phyloP scores from a whole-genome alignment of 2,329 filamentous ascomycete species.

The Cladosporium austrohemisphaericum region DNA sequence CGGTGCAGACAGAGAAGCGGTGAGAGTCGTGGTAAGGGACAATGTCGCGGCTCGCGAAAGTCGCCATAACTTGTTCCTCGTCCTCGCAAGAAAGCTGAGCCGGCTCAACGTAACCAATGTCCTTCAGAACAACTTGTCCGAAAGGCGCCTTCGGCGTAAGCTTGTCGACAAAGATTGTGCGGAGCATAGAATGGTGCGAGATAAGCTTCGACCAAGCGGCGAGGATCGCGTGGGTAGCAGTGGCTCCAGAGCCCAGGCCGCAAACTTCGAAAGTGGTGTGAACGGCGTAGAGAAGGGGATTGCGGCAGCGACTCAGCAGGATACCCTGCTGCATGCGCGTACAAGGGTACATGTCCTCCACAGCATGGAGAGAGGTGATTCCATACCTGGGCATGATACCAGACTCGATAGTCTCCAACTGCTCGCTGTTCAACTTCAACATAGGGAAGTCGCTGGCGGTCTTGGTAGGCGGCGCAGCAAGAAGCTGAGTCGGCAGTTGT shows the following conservation, averaged over 20 bases:
- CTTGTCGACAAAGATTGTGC: conserved; percentile 36
- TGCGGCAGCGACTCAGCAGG: conserved; percentile 11
- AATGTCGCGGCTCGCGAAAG: conserved; percentile 9
- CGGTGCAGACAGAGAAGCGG: conserved; percentile 12
- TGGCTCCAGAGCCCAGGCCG: not conserved
- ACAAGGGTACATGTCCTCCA: conserved; percentile 15
- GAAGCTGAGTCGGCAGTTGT: conserved; percentile 3
- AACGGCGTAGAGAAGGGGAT: conserved; percentile 8
- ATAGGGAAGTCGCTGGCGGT: conserved; percentile 11
- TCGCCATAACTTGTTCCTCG: conserved; percentile 4
- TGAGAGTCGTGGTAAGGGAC: conserved; percentile 14
- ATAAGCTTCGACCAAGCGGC: conserved; percentile 33
- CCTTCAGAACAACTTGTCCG: conserved; percentile 12
- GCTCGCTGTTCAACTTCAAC: conserved; percentile 6
- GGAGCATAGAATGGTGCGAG: conserved; percentile 33
- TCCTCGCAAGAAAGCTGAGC: conserved; percentile 5
- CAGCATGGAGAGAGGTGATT: conserved; percentile 7
- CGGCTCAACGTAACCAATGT: conserved; percentile 4
- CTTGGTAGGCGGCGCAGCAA: conserved; percentile 8
- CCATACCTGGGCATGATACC: conserved; percentile 6
- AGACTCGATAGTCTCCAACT: conserved; percentile 7
- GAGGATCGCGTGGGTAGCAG: not conserved
- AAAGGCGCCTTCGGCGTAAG: conserved; percentile 1
- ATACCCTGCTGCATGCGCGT: conserved; percentile 18
- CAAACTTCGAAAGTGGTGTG: conserved; percentile 10